Conservation (phyloP, 2,329 filamentous ascomycete genomes). For the Sclerotinia spermophila region DNA sequence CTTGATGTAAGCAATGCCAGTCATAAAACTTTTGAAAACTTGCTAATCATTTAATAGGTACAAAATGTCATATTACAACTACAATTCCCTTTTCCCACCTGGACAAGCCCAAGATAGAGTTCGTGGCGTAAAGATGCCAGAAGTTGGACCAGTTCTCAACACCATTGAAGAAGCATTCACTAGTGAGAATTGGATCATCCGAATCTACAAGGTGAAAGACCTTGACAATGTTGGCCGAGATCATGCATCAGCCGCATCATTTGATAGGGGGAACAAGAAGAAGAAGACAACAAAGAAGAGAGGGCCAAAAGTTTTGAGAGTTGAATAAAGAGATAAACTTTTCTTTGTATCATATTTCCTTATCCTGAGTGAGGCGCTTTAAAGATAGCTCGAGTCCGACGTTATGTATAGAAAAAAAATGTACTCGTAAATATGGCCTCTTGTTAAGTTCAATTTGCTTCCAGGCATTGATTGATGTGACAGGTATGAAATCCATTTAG, state of each 20-base stretch:
- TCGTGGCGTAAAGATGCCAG: constrained; percentile 74
- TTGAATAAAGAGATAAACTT: constrained; percentile 53
- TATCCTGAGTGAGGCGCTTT: constrained; percentile 22
- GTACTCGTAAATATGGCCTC: constrained; percentile 29
- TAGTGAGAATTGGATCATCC: constrained; percentile 99
- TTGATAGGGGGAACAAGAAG: constrained; percentile 79
- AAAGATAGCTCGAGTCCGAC: constrained; percentile 25
- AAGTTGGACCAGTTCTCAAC: constrained; percentile 78
- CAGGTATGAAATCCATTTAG: background rate
- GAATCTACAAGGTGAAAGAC: constrained; percentile 99
- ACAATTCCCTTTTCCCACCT: constrained; percentile 81
- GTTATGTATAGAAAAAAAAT: constrained; percentile 32
- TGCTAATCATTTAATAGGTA: constrained; percentile 60
- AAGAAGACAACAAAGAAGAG: constrained; percentile 71
- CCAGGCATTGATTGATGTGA: background rate
- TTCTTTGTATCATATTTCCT: constrained; percentile 35
- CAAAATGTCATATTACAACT: constrained; percentile 99
- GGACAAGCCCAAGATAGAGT: constrained; percentile 91
- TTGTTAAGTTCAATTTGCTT: background rate
- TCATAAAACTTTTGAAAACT: background rate
- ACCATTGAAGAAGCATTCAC: constrained; percentile 96
- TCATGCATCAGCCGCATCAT: constrained; percentile 66
- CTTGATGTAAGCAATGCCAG: constrained; percentile 71
- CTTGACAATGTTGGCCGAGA: constrained; percentile 94
- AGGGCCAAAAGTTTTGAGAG: constrained; percentile 66